These are phyloP conservation scores for Boletus coccyginus DNA, from an alignment of 768 basidiomycete genomes.

Conservation along the genomic window DNA sequence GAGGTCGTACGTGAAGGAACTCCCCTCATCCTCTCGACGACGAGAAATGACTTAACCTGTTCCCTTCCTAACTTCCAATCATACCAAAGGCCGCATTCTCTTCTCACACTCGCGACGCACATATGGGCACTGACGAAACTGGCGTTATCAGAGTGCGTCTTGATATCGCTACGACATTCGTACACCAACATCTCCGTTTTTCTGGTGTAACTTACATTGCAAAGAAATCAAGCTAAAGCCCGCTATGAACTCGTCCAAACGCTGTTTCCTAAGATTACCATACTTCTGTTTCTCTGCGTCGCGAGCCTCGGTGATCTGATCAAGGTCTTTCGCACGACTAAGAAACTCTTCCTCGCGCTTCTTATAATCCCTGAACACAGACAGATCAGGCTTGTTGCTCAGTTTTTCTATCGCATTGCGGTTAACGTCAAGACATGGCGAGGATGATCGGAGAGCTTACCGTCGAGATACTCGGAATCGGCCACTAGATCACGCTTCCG, in stretches of 20 bases:
- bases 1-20: constrained; percentile 14
- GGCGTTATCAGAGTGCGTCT: constrained; percentile 80
- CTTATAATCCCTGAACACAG: constrained; percentile 86
- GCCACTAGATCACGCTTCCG: constrained; percentile 74
- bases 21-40: constrained; percentile 20
- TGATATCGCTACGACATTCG: background rate
- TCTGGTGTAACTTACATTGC: background rate
- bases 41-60: constrained; percentile 30
- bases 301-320: constrained; percentile 67
- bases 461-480: constrained; percentile 81
- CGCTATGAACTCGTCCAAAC: constrained; percentile 93
- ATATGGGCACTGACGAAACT: constrained; percentile 74
- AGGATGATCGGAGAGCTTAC: constrained; percentile 37
- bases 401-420: constrained; percentile 61
- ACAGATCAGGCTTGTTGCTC: constrained; percentile 82
- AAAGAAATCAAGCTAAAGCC: constrained; percentile 90
- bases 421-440: constrained; percentile 59
- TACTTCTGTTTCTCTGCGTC: constrained; percentile 84
- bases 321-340: constrained; percentile 84
- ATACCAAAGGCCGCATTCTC: constrained; percentile 68
- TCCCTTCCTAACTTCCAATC: constrained; percentile 18
- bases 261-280: constrained; percentile 80
- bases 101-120: constrained; percentile 87
- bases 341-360: constrained; percentile 90
- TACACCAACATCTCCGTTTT: background rate